Evolutionary conservation across 345 rosid species (phyloP), one percentile per base, ranked within the genome.

Genomic region (Populus davidiana): DNA sequence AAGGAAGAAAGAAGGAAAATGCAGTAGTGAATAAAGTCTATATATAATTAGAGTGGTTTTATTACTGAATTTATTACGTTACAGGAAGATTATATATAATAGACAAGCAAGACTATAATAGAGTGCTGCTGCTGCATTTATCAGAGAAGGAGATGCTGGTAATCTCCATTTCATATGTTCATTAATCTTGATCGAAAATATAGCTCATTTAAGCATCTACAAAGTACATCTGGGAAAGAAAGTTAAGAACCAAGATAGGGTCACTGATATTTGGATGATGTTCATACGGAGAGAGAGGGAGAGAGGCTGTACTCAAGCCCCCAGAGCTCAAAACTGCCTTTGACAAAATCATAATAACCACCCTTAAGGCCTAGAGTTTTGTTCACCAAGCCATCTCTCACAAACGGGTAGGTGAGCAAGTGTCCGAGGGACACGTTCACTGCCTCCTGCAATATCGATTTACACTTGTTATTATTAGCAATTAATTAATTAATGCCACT

Each of bases 261-360:
- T 69, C 80, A 78, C 78, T 76, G 83, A 39, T 16, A 74, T 43
- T 27, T 81, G 79, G 81, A 44, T 77, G 85, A 78, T 71, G 88
- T 85, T 95, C 99, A 95, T 86, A 95, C 94, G 76, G 92, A 93
- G 87, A 85, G 85, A 41, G 96, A 65, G 12, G 92, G 81, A 75
- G 99, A 91, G 75, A 93, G 85, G 81, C 83, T 79, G 75, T 86
- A 95, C 9, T 93, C 89, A 70, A 95, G 93, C 44, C 93, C 88
- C 99, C 99, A 95, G 61, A 95, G 96, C 91, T 95, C 96, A 80
- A 95, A 93, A n/a, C 86, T 69, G 76, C 98, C 98, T 35, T 89
- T 88, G 8, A 92, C 47, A 75, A 95, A 95, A 77, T 95, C 98
- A 73, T 93, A 95, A 90, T 95, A 86, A 27, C 96, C 99, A 54